A percentile compares a stretch with the other conserved stretches of the same genome.
Evolutionary conservation across 2,329 filamentous ascomycete species (phyloP).

Genomic region (Fusarium sp.): DNA sequence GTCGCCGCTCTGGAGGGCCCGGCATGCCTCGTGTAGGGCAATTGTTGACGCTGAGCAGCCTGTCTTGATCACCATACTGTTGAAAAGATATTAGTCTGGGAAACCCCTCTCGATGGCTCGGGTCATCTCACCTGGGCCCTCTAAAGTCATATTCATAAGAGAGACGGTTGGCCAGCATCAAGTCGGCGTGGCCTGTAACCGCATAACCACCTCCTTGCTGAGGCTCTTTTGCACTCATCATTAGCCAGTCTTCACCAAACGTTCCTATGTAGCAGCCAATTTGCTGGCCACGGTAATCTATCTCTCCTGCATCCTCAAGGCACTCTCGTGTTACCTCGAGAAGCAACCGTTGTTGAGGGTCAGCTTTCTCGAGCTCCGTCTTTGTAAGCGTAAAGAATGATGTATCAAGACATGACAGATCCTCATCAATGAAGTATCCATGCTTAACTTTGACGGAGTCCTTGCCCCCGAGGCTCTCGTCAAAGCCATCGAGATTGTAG

Average conservation of each 20-base stretch:
- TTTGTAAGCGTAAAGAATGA: slow-evolving; percentile 15
- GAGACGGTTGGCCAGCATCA: slow-evolving; percentile 23
- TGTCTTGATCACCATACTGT: slow-evolving; percentile 9
- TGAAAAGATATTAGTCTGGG: not conserved
- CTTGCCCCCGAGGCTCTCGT: slow-evolving; percentile 4
- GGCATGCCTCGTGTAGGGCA: slow-evolving; percentile 7
- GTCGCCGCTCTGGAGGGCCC: slow-evolving; percentile 5
- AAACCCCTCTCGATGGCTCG: not conserved
- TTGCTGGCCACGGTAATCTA: not conserved
- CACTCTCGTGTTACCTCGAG: slow-evolving; percentile 13
- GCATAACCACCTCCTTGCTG: slow-evolving; percentile 1
- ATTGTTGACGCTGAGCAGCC: slow-evolving; percentile 10
- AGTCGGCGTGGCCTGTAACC: not conserved
- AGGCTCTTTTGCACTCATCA: slow-evolving; percentile 5
- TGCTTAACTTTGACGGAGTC: not conserved
- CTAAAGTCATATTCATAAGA: slow-evolving; percentile 17
- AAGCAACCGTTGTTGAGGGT: slow-evolving; percentile 16
- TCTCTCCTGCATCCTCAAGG: slow-evolving; percentile 11
- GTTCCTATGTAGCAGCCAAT: slow-evolving; percentile 19
- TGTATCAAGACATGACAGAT: slow-evolving; percentile 9
- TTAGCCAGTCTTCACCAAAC: slow-evolving; percentile 13
- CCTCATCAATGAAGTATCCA: slow-evolving; percentile 14
- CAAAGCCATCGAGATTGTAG: slow-evolving; percentile 15
- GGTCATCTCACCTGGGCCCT: slow-evolving; percentile 6
- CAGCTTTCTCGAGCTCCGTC: slow-evolving; percentile 2